Percentiles rank a stretch among this genome's conserved stretches.
These are phyloP conservation scores for Phialophora chinensis DNA, from an alignment of 2,329 filamentous ascomycete genomes.

Conservation along the genomic window DNA sequence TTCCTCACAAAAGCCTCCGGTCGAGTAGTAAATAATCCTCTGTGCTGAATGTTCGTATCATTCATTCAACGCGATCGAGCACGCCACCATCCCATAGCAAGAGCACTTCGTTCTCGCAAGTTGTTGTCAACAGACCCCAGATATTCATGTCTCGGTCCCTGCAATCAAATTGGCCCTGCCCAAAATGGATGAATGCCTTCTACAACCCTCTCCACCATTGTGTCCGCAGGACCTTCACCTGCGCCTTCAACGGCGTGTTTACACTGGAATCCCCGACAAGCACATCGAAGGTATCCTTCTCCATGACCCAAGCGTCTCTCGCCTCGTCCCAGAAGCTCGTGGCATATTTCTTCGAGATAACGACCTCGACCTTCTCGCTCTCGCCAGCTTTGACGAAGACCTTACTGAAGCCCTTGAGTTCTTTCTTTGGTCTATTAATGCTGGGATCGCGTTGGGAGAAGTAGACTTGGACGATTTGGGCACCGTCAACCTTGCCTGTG, in stretches of 20 bases:
- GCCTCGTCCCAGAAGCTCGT: constrained; percentile 75
- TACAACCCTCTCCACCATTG: constrained; percentile 71
- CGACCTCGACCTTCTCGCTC: constrained; percentile 62
- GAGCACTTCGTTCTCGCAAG: neutral
- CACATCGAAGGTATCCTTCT: constrained; percentile 69
- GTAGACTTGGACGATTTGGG: constrained; percentile 63
- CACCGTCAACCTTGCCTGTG: constrained; percentile 58
- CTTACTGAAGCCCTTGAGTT: constrained; percentile 71
- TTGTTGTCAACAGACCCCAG: neutral
- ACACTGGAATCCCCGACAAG: constrained; percentile 62
- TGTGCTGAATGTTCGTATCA: neutral
- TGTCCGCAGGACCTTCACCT: constrained; percentile 65
- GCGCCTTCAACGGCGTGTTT: constrained; percentile 50
- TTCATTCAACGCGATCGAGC: neutral
- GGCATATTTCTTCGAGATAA: constrained; percentile 66
- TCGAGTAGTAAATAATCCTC: neutral
- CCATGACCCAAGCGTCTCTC: constrained; percentile 67
- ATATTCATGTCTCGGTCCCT: neutral
- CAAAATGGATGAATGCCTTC: constrained; percentile 22
- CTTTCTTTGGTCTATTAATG: constrained; percentile 64
- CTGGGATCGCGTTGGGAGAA: constrained; percentile 54
- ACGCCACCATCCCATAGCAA: neutral
- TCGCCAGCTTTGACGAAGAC: constrained; percentile 66
- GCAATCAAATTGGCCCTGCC: neutral
- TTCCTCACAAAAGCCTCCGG: neutral